phyloP scores from a whole-genome alignment of 2,329 filamentous ascomycete species.

The Ampelomyces quisqualis region DNA sequence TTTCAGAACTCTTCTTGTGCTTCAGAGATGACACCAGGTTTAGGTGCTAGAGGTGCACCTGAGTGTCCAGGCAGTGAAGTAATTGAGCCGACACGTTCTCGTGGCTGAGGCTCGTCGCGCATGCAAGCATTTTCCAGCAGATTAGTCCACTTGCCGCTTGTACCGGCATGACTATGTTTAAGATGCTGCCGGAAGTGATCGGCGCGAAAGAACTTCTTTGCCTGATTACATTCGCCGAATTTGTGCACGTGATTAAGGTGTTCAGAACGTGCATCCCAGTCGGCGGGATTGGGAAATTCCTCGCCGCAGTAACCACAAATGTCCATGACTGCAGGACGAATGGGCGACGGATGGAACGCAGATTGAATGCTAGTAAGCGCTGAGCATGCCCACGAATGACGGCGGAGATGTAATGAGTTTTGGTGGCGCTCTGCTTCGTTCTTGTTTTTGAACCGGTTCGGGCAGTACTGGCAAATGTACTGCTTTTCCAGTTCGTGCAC shows the following conservation, averaged over 20 bases:
- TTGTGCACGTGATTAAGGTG: conserved; percentile 93
- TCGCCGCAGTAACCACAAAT: conserved; percentile 94
- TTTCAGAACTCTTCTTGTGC: conserved; percentile 42
- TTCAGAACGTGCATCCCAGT: conserved; percentile 83
- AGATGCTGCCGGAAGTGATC: conserved; percentile 98
- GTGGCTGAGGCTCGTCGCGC: conserved; percentile 74
- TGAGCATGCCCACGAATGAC: conserved; percentile 96
- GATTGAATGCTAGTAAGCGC: conserved; percentile 71
- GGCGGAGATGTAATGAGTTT: conserved; percentile 87
- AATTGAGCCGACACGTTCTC: conserved; percentile 42
- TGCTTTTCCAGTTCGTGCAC: conserved; percentile 93
- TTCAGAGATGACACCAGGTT: conserved; percentile 43
- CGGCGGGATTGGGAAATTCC: conserved; percentile 82
- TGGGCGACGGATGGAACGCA: conserved; percentile 81
- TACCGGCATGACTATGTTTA: conserved; percentile 95
- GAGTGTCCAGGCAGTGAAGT: conserved; percentile 34
- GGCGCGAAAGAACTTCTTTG: conserved; percentile 96
- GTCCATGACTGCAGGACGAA: conserved; percentile 63
- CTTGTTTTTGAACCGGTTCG: conserved; percentile 97
- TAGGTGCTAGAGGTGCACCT: conserved; percentile 32
- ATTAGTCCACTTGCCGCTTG: conserved; percentile 98
- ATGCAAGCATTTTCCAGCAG: conserved; percentile 96
- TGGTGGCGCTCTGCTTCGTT: conserved; percentile 96
- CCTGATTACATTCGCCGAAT: conserved; percentile 95
- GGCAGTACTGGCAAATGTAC: conserved; percentile 89